Evolutionary conservation across 257 asterid genomes (phyloP).

Genomic region (Solanum chaucha): DNA sequence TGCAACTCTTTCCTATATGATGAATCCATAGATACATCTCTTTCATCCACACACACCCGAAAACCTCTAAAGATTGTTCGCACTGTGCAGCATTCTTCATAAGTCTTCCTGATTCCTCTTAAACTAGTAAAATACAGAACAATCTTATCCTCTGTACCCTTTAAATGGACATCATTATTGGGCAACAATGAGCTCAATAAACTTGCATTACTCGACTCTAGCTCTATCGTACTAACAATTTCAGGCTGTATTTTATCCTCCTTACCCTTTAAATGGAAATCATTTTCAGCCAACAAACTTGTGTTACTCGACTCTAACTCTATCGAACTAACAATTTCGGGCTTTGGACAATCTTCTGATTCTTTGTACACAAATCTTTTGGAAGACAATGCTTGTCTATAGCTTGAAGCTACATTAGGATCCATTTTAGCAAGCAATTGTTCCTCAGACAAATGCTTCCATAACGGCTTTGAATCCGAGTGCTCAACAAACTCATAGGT

Average conservation of each 20-base stretch:
- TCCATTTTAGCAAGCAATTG: constrained; percentile 31
- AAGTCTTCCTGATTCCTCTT: constrained; percentile 71
- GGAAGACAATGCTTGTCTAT: constrained; percentile 28
- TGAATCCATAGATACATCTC: constrained; percentile 79
- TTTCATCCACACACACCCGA: constrained; percentile 69
- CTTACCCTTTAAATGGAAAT: constrained; percentile 27
- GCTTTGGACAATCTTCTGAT: not conserved
- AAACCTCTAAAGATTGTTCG: constrained; percentile 71
- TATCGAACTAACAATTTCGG: not conserved
- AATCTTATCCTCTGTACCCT: constrained; percentile 85
- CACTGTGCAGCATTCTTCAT: constrained; percentile 64
- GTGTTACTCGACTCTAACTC: not conserved
- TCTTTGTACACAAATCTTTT: constrained; percentile 33
- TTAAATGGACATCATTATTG: not conserved
- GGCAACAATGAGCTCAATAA: constrained; percentile 4
- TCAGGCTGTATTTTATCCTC: constrained; percentile 48
- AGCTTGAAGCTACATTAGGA: constrained; percentile 28
- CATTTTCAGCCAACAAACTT: constrained; percentile 2
- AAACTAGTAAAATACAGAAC: constrained; percentile 86
- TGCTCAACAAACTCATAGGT: constrained; percentile 39
- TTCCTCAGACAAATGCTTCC: constrained; percentile 49
- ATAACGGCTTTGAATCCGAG: constrained; percentile 23
- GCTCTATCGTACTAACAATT: not conserved
- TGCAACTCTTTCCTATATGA: constrained; percentile 65
- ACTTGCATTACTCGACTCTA: not conserved